Conservation (phyloP, 257 asterid genomes). For the Fraxinus excelsior region DNA sequence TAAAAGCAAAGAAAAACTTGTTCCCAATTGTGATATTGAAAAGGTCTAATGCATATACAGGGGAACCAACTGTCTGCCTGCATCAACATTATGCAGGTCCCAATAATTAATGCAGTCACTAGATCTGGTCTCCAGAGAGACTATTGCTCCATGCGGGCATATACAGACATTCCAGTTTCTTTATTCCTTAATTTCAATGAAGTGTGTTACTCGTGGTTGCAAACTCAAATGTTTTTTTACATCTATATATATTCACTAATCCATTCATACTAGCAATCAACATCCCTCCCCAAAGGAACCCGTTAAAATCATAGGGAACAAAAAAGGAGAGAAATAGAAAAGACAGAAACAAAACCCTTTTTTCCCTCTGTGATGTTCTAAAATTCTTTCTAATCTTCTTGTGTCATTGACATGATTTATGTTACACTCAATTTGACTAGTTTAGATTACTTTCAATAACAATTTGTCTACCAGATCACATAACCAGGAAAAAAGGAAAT, state of each 20-base stretch:
- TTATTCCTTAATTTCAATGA: neutral
- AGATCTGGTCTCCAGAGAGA: no score
- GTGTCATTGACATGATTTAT: neutral
- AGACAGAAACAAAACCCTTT: neutral
- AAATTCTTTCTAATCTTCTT: neutral
- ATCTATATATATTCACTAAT: neutral
- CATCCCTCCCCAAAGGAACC: neutral
- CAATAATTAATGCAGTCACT: no score
- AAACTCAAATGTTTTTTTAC: neutral
- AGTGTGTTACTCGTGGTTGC: neutral
- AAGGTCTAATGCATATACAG: neutral
- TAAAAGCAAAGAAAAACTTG: neutral
- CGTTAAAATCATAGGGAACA: neutral
- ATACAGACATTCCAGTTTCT: neutral
- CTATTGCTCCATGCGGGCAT: no score
- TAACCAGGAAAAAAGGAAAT: no score
- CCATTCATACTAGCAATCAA: neutral
- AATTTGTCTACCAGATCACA: neutral
- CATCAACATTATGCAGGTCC: no score
- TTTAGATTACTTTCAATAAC: neutral
- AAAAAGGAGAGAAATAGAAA: neutral
- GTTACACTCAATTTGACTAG: neutral
- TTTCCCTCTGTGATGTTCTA: neutral
- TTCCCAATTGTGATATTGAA: slow-evolving; percentile 8
- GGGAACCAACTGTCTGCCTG: neutral